Evolutionary conservation across 805 yeast species (phyloP), one percentile per base, ranked within the genome.

Genomic region (Clavispora fructus): DNA sequence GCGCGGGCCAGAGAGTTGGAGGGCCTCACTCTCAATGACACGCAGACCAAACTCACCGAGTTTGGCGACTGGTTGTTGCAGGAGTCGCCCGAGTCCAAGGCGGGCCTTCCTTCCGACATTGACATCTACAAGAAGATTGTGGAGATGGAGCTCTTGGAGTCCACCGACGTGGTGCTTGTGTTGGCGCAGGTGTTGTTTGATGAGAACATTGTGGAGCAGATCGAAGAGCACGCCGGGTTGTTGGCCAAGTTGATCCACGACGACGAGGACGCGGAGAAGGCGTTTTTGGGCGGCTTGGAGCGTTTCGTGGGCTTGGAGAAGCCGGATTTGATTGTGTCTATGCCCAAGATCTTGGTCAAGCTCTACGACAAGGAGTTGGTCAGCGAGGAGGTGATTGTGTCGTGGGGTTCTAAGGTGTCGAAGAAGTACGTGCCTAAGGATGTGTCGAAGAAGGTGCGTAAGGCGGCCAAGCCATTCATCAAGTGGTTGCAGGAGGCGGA

Each of bases 401-500:
- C 79, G 41, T 94, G 96, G 89, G 97, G 97, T 61, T 79, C 92
- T 43, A 90, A 82, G 69, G 91, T 87, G 41, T 86, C 96, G 44
- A 90, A 90, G 75, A 91, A 90, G 68, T 94, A 84, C 60, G 97
- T 94, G 50, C 87, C 95, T 51, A 94, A 92, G 73, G 95, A 89
- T 40, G 77, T 82, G 30, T 85, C 95, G 44, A 92, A 92, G 74
- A 92, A 87, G 78, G 96, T 91, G 43, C 87, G 97, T 69, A 87
- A 83, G 70, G 94, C 97, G 40, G 97, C 97, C 50, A 91, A 90
- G 71, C 96, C 98, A 28, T 94, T 94, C 71, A 73, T 94, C 53
- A 82, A 85, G 55, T 94, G 99, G 99, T 80, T 94, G 56, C 84
- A 89, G 63, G 91, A 87, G 67, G 98, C 99, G 50, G 97, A 89